Base-by-base conservation (phyloP, 768 basidiomycete genomes). In the Lepiota brunneoincarnata region DNA sequence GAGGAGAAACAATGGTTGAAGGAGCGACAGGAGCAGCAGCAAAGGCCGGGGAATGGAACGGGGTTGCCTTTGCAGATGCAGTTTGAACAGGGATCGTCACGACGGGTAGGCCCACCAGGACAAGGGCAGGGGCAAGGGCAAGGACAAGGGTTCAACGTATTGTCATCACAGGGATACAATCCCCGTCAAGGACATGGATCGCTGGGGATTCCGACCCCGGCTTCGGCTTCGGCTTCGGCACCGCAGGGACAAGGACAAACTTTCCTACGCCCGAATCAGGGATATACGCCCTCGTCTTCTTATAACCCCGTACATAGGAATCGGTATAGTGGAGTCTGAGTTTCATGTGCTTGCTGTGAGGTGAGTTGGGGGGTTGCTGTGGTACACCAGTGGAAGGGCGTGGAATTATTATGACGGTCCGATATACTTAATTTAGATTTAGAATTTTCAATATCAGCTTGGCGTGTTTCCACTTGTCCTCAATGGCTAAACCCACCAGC, bases 1-100 rank as follows among this genome's bases (percentile, higher is more conserved):
- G 59, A 60, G 47, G 59, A 60, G 41, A 58, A 50, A 38, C 56
- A 58, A 41, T 55, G 57, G 55, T 48, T 53, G 41, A 58, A 42
- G 38, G 51, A 53, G 49, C 11, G 53, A 49, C 43, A 24, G 26
- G n/a, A 17, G 15, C 47, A 28, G 40, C 52, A 42, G 26, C 21
- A 31, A 40, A 54, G 28, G 18, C 11, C 20, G 14, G 34, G 18
- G 35, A 36, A 38, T 7, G 38, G 36, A 39, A 24, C 36, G 12
- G 49, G 37, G 11, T 15, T 28, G 3, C 37, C 28, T n/a, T 38
- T 34, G 18, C 53, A 24, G 7, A 54, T 46, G 6, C 37, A 21
- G 28, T 48, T 34, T 24, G 18, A 24, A 15, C 50, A 21, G 9
- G 50, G 50, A 31, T 20, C 45, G 5, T 48, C 53, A 24, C 20